Conservation (phyloP, 129 eudicot genomes). For the Scalesia atractyloides region DNA sequence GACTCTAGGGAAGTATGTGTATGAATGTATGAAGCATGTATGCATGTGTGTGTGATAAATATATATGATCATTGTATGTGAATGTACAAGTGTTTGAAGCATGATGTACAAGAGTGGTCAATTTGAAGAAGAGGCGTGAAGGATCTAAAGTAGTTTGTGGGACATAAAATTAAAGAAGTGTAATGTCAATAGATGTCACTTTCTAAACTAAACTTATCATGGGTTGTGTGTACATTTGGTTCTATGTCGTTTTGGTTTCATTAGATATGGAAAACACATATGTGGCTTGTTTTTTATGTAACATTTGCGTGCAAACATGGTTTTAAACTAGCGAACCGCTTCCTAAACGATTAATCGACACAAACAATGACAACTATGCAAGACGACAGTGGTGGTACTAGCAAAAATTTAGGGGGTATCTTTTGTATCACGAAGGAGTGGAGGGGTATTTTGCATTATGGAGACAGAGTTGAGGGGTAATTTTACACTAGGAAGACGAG, state of each 20-base stretch:
- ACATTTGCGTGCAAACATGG: not conserved
- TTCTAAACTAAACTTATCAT: conserved; percentile 20
- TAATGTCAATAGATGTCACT: conserved; percentile 25
- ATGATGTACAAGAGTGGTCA: conserved; percentile 29
- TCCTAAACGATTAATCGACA: not conserved
- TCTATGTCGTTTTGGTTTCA: conserved; percentile 16
- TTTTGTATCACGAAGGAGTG: too few species aligned
- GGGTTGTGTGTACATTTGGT: conserved; percentile 28
- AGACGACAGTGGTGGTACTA: too few species aligned
- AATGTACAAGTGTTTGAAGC: conserved; percentile 30
- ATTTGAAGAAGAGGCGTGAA: conserved; percentile 42
- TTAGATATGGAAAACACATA: conserved; percentile 8
- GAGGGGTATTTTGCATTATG: too few species aligned
- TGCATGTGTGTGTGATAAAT: not conserved
- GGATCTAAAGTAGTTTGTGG: conserved; percentile 38
- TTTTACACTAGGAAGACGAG: too few species aligned
- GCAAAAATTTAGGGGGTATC: too few species aligned
- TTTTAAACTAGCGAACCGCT: not conserved
- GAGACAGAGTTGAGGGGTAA: too few species aligned
- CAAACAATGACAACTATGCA: not conserved
- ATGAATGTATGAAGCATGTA: not conserved
- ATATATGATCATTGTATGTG: not conserved
- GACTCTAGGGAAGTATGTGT: not conserved
- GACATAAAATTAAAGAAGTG: conserved; percentile 19
- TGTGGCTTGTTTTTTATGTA: conserved; percentile 12